These are phyloP conservation scores for Cladosporium sp. DNA, from an alignment of 2,329 filamentous ascomycete genomes.

Conservation along the genomic window DNA sequence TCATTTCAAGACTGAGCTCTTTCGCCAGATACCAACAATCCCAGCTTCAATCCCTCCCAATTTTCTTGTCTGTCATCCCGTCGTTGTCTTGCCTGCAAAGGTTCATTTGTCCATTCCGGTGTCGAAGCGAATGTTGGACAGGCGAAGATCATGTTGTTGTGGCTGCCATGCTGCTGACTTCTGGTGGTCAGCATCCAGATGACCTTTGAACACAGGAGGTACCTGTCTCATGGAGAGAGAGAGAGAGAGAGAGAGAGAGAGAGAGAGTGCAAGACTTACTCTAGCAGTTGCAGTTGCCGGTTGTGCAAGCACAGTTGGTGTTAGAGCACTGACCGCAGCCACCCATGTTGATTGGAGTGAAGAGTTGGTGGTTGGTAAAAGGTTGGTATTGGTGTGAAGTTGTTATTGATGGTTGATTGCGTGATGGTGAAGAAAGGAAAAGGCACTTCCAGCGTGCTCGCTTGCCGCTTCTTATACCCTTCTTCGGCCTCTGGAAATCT, in stretches of 20 bases:
- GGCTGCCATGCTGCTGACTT: conserved; percentile 15
- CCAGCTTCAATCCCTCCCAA: background rate
- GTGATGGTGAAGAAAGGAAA: conserved; percentile 9
- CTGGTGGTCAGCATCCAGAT: background rate
- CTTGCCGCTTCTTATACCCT: conserved; percentile 14
- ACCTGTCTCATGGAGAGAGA: background rate
- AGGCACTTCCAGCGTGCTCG: background rate
- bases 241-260: background rate
- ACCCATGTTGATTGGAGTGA: conserved; percentile 33
- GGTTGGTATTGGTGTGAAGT: conserved; percentile 12
- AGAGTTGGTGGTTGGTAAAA: conserved; percentile 13
- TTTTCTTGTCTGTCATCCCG: background rate
- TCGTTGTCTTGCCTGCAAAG: background rate
- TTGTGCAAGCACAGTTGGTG: conserved; percentile 31
- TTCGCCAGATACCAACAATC: conserved; percentile 1
- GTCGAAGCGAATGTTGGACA: conserved; percentile 15
- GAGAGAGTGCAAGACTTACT: background rate
- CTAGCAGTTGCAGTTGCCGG: conserved; percentile 34
- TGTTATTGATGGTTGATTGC: conserved; percentile 13
- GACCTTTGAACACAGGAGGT: background rate
- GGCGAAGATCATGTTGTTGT: conserved; percentile 5
- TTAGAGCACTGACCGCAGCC: conserved; percentile 34
- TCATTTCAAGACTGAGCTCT: conserved; percentile 7
- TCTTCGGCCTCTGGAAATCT: background rate
- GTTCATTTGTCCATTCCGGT: conserved; percentile 10